Evolutionary conservation across 2,329 filamentous ascomycete species (phyloP).

Genomic region (Biscogniauxia mediterranea): DNA sequence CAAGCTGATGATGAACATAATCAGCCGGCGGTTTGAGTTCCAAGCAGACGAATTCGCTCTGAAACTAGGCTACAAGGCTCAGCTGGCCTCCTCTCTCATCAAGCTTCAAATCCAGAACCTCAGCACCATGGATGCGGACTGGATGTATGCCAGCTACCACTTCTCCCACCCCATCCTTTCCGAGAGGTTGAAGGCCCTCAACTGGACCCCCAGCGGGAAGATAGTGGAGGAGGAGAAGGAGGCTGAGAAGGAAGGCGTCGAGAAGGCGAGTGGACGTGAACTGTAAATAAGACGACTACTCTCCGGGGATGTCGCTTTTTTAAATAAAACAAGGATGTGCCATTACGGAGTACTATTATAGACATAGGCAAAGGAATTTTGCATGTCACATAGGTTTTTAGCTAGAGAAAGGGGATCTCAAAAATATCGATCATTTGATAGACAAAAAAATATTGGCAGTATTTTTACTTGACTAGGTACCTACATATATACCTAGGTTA

Average conservation of each 20-base stretch:
- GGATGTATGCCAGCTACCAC: slow-evolving; percentile 97
- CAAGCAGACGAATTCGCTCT: slow-evolving; percentile 90
- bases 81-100: slow-evolving; percentile 85
- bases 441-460: neutral
- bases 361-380: neutral
- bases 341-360: neutral
- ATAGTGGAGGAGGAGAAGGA: slow-evolving; percentile 44
- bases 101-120: slow-evolving; percentile 98
- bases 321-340: slow-evolving; percentile 3
- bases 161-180: slow-evolving; percentile 96
- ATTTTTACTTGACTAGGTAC: no score
- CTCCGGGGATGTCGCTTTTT: neutral
- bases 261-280: slow-evolving; percentile 74
- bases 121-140: slow-evolving; percentile 97
- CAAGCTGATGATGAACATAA: slow-evolving; percentile 92
- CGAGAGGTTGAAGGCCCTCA: slow-evolving; percentile 86
- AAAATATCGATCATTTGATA: neutral
- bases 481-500: no score
- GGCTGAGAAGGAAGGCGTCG: slow-evolving; percentile 50
- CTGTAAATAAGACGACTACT: slow-evolving; percentile 17
- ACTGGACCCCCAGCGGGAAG: slow-evolving; percentile 72
- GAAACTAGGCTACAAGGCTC: slow-evolving; percentile 75
- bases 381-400: neutral
- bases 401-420: neutral
- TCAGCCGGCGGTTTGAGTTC: slow-evolving; percentile 94